Evolutionary conservation across 2,329 filamentous ascomycete genomes (phyloP), one percentile per base, ranked within the genome.

Genomic region (Botryotinia narcissicola): DNA sequence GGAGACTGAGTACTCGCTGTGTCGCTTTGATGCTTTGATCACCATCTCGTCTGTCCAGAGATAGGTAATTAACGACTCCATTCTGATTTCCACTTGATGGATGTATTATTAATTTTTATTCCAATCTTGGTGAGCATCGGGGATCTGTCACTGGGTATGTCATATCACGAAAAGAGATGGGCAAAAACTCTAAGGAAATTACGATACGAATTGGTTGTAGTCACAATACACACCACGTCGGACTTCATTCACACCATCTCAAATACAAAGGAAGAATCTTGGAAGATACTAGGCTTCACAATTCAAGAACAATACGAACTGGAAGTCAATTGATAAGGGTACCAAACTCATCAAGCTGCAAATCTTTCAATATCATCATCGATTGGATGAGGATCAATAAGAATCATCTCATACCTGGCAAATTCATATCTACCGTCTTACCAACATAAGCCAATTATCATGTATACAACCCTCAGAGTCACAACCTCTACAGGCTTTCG

Each of bases 401-500:
- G 25, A 42, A 57, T 42, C 25, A 57, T 68, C 37, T 32, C 66
- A 57, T 42, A 25, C 35, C 60, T 32, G 22, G n/a, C 29, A 40
- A 48, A 18, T 29, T 40, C 7, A 32, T 12, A 51, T 32, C 44
- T 29, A 71, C 12, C 42, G 32, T 51, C 69, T 40, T 51, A 71
- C 69, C 57, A 63, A 51, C 42, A 29, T 29, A 54, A 44, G 48
- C 67, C 29, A 57, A 59, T 59, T 22, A 32, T 32, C 40, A 32
- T 57, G 48, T 54, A 40, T 29, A 7, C 48, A 42, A 32, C 64
- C 48, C 64, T 35, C 46, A 64, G 59, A 25, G 25, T 71, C 69
- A 51, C 59, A 71, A 51, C n/a, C 29, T 46, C 20, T 46, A 71
- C 57, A 71, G 57, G 69, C 57, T 62, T 63, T 48, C 69, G 69